Evolutionary conservation across 2,329 filamentous ascomycete genomes (phyloP), one percentile per base, ranked within the genome.

Genomic region (Xylariaceae sp.): DNA sequence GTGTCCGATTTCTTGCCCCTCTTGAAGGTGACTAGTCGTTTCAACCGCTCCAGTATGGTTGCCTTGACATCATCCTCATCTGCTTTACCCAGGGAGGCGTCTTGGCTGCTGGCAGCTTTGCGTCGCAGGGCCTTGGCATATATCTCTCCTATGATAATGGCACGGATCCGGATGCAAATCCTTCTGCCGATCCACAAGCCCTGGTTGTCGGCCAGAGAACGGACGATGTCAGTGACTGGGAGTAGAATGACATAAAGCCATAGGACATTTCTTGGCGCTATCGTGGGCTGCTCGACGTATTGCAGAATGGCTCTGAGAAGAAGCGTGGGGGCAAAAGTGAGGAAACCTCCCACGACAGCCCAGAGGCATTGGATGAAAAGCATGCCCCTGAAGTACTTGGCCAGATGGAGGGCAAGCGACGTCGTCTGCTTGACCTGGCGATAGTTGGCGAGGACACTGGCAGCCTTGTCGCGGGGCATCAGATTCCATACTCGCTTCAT

Each of bases 241-340:
- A 98, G 75, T 2, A 94, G 70, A 29, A 94, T 87, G 29, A 96
- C 92, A 50, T 90, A 94, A 32, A 98, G 77, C 92, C 92, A 98
- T 15, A 94, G 80, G 13, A 94, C 88, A 55, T 92, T 96, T 31
- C 72, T 63, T 0, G 92, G 89, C 1, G 82, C 82, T 3, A 69
- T 65, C 1, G 75, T 70, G 1, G 89, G 88, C 35, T 83, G 68
- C 61, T 98, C 88, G n/a, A 96, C 83, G 52, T 93, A 95, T 58
- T 95, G 80, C 18, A 98, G 68, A 40, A 98, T 96, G 12, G 83
- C 83, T 55, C 89, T 90, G 25, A 98, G 72, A 14, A 98, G 73
- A 30, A 98, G 67, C 3, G 92, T 98, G 2, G 92, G 92, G 11
- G 85, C 79, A 61, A 96, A 98, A 3, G 85, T 89, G 45, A 96